A percentile compares a stretch with the other conserved stretches of the same genome.
Conservation (phyloP, 2,329 filamentous ascomycete genomes). For the Colletotrichum musicola region DNA sequence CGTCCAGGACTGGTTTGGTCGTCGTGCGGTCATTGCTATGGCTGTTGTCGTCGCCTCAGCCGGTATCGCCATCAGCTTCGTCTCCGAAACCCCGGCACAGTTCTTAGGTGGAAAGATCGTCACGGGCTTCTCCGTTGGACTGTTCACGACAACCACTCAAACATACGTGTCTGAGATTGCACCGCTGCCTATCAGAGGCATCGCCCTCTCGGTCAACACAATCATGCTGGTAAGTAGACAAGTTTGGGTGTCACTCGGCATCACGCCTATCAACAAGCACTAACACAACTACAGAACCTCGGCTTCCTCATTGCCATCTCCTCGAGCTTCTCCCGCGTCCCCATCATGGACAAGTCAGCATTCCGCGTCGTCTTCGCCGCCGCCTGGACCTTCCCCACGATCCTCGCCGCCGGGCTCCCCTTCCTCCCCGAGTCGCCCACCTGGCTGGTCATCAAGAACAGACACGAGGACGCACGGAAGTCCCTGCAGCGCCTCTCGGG, state of each 20-base stretch:
- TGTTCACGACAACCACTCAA: constrained; percentile 38
- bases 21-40: constrained; percentile 36
- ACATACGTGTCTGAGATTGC: constrained; percentile 53
- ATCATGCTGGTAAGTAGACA: constrained; percentile 50
- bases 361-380: constrained; percentile 48
- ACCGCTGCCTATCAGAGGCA: constrained; percentile 50
- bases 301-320: constrained; percentile 47
- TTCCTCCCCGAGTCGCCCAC: constrained; percentile 56
- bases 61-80: constrained; percentile 41
- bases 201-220: constrained; percentile 54
- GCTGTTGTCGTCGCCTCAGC: constrained; percentile 29
- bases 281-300: constrained; percentile 17
- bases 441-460: constrained; percentile 51
- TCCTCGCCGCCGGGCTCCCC: constrained; percentile 11
- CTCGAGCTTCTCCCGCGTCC: constrained; percentile 50
- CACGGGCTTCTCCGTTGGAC: constrained; percentile 40
- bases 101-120: constrained; percentile 43
- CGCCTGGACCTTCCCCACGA: constrained; percentile 48
- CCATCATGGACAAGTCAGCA: constrained; percentile 49
- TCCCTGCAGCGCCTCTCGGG: constrained; percentile 46
- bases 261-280: not conserved
- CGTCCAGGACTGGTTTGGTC: constrained; percentile 41
- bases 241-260: constrained; percentile 25
- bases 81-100: constrained; percentile 31
- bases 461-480: constrained; percentile 46